Base-by-base conservation (phyloP, 2,329 filamentous ascomycete genomes). In the Apiospora pterosperma region DNA sequence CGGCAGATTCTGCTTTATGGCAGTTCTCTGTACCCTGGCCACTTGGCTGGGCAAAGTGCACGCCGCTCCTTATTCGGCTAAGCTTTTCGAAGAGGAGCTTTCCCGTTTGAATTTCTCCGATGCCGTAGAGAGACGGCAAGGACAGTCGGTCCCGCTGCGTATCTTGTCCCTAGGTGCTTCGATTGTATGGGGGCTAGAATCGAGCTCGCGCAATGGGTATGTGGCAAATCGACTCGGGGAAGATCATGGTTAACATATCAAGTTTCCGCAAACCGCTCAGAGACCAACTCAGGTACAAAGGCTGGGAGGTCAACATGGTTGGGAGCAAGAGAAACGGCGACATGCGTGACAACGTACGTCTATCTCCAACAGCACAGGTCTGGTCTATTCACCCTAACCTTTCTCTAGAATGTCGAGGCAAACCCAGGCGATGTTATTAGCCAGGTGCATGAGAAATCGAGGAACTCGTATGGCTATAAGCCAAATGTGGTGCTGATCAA, bases 121-220 rank as follows among this genome's bases (percentile, higher is more conserved):
- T 19, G 11, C n/a, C 8, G 2, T 60, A 11, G n/a, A 4, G 1
- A 38, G 34, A n/a, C 58, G 58, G 25, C 58, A 60, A 19, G 58
- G 36, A 10, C 12, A n/a, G 12, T 25, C 34, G 11, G 12, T n/a
- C 12, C 23, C 21, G 41, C 62, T 65, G 16, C 55, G 62, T 6
- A 66, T 66, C 28, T 38, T 66, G 42, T n/a, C 58, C 34, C 59
- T 66, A 2, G 62, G 64, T 25, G 64, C 64, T n/a, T 66, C 64
- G 5, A 64, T 64, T n/a, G 59, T 64, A 5, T 66, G 55, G 44
- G 64, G 64, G 4, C 31, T 31, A 21, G 62, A 42, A 5, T 66
- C 64, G 5, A 64, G 74, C 72, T 38, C 77, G 91, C 2, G 84
- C 84, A 5, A 85, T 80, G 19, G 42, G 59, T 66, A 62, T 16